Evolutionary conservation across 768 basidiomycete genomes (phyloP).

Genomic region (Hypsizygus marmoreus): DNA sequence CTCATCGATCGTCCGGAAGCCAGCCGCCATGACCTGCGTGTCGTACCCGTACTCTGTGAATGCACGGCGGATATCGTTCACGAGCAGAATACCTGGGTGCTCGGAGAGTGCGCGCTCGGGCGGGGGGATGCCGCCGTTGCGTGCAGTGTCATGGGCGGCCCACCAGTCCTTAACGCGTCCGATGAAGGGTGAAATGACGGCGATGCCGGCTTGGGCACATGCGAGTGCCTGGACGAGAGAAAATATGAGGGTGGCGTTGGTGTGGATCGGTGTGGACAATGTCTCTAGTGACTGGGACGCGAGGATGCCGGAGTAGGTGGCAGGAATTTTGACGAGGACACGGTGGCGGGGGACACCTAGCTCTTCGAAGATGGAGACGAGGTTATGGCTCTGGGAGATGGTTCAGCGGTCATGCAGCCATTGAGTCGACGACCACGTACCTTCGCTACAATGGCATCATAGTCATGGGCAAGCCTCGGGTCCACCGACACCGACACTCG

Average conservation of each 20-base stretch:
- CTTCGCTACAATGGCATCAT: constrained; percentile 27
- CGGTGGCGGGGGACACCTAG: constrained; percentile 28
- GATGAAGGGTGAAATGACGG: constrained; percentile 38
- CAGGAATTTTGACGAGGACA: constrained; percentile 38
- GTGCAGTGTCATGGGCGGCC: constrained; percentile 19
- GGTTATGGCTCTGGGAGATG: constrained; percentile 19
- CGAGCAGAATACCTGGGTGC: constrained; percentile 33
- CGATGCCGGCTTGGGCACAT: constrained; percentile 35
- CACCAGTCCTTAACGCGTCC: constrained; percentile 44
- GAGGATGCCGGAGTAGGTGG: constrained; percentile 34
- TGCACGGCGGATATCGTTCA: constrained; percentile 27
- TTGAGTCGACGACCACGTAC: constrained; percentile 4
- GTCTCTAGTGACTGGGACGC: constrained; percentile 32
- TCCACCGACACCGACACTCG: constrained; percentile 38
- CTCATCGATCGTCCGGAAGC: constrained; percentile 33
- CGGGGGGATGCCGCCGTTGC: constrained; percentile 10
- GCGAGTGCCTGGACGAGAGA: constrained; percentile 35
- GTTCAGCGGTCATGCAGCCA: not conserved
- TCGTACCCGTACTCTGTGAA: constrained; percentile 24
- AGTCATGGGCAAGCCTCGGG: constrained; percentile 32
- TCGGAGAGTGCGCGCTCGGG: constrained; percentile 21
- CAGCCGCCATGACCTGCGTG: constrained; percentile 37
- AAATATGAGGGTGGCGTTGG: constrained; percentile 40
- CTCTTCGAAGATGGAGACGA: constrained; percentile 31
- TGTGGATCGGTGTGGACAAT: constrained; percentile 25